Conservation (phyloP, 768 basidiomycete genomes). For the Mrakia frigida region DNA sequence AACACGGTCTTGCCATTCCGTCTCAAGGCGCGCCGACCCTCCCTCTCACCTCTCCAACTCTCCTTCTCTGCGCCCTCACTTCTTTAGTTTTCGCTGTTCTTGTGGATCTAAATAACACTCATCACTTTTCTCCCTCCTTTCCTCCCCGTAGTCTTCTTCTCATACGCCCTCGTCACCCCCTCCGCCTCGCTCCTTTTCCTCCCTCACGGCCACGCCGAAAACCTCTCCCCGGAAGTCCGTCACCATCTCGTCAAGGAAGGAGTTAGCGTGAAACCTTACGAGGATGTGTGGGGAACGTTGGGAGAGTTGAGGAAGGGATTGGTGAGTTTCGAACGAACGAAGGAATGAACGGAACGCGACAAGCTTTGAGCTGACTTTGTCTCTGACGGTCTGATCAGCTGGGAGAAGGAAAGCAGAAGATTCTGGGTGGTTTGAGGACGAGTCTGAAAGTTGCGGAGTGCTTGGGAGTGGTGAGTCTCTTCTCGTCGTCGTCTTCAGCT, state of each 20-base stretch:
- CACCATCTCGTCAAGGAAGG: slow-evolving; percentile 50
- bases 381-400: slow-evolving; percentile 36
- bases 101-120: too few relatives aligned
- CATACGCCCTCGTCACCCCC: slow-evolving; percentile 72
- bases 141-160: slow-evolving; percentile 66
- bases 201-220: neutral
- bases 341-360: too few relatives aligned
- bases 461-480: slow-evolving; percentile 48
- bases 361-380: slow-evolving; percentile 25
- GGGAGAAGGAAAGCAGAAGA: slow-evolving; percentile 32
- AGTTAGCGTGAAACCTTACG: slow-evolving; percentile 63
- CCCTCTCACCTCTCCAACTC: neutral
- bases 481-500: neutral
- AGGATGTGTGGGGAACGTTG: slow-evolving; percentile 72
- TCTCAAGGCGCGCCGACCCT: neutral
- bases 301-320: slow-evolving; percentile 4
- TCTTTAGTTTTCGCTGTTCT: neutral
- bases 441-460: slow-evolving; percentile 77
- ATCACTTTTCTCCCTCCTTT: neutral
- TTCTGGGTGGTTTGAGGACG: slow-evolving; percentile 48
- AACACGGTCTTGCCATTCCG: neutral
- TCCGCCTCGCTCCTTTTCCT: slow-evolving; percentile 36
- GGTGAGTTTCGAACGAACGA: neutral
- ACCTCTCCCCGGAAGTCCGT: slow-evolving; percentile 7
- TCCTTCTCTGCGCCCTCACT: neutral